Base-by-base conservation (phyloP, 176 grass and related monocot species). In the Carex parvula region DNA sequence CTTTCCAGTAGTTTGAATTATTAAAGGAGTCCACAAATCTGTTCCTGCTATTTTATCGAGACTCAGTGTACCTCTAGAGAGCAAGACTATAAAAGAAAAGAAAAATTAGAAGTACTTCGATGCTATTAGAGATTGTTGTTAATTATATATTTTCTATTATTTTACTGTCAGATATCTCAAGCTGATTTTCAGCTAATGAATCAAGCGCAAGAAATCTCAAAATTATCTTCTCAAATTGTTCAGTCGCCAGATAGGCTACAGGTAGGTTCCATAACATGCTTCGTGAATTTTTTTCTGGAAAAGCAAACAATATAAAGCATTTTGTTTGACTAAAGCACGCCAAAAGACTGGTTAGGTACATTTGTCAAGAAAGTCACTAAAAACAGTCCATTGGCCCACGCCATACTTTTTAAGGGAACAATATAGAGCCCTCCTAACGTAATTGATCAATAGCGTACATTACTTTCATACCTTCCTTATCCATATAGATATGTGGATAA, bases 171-270 rank as follows among this genome's bases (percentile, higher is more conserved):
- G 91, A 89, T 97, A 10, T 83, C 88, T 18, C 79, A 94, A 88
- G 87, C 76, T 64, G 88, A 94, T 90, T 94, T 92, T 71, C 73
- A 90, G 21, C 86, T 94, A 83, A n/a, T 89, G 80, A 94, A 91
- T 69, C 72, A 89, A 84, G 88, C 70, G 1, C 88, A 91, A 91
- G 92, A 98, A 86, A 94, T 94, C 63, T 79, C 86, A 37, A 91
- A 87, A 50, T 70, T 93, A 50, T 75, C 67, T 37, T 88, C 90
- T 74, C 89, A 93, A 84, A 64, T 98, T 80, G 95, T 98, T 20
- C 84, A 91, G 44, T 94, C 95, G 3, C 95, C 95, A n/a, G 95
- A 94, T 71, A 98, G 91, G 82, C 73, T 93, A 82, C 89, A 91
- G 87, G 95, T 98, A 29, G 37, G n/a, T 61, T 3, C 14, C 37